Base-by-base conservation (phyloP, 768 basidiomycete species). In the Lyophyllum semitale region DNA sequence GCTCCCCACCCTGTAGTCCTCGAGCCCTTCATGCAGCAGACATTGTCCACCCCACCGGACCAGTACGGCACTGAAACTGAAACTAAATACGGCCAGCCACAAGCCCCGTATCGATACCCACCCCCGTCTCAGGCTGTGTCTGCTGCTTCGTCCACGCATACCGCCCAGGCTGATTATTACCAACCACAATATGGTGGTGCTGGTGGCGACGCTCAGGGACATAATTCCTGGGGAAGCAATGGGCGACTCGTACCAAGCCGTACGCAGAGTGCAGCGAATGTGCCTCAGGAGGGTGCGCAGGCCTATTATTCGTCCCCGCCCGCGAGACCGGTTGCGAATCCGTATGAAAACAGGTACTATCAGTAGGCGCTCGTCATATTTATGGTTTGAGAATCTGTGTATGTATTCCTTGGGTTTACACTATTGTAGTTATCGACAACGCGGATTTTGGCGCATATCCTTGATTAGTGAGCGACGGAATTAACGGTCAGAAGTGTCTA, bases 91-190 rank as follows among this genome's bases (percentile, higher is more conserved):
- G 15, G 44, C 22, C 54, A 56, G 20, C 35, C 45, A 18, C 54
- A 59, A 42, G 37, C 59, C 5, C 44, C 59, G 7, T 38, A 60
- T 51, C 51, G 59, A 22, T 60, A 60, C 20, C 59, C 38, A 8
- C 59, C 59, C 20, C 59, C 59, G 22, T 60, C 59, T 0, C 23
- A 11, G 27, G 20, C 47, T 4, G 23, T 53, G 26, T 38, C 33
- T 1, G 12, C 44, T 6, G 12, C 44, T 6, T 17, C 12, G 20
- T 17, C 25, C 18, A 25, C 5, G 4, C 37, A 30, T 35, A 32
- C 32, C 11, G 15, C 35, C 11, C 23, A n/a, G 1, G 33, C 22
- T 3, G 40, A 27, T 32, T n/a, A 29, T 8, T 51, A 54, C 23
- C 43, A 25, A 15, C 38, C 20, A 8, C 48, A 53, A 23, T 56